These are phyloP conservation scores for Amanita fuliginea DNA, from an alignment of 768 basidiomycete species.

Conservation along the genomic window DNA sequence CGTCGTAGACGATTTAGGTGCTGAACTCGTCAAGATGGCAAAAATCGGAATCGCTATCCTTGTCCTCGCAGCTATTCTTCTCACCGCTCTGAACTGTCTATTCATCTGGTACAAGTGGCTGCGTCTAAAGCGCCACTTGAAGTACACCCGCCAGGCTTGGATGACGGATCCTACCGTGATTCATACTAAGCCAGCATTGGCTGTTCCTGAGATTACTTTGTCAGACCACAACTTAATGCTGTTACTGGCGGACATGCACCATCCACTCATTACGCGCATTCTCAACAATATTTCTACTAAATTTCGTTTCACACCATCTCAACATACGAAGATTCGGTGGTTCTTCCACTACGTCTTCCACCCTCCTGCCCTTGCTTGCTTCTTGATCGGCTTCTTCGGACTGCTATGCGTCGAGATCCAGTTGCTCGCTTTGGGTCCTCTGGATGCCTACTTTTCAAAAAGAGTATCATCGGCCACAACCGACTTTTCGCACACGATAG, in stretches of 20 bases:
- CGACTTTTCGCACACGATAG: constrained; percentile 63
- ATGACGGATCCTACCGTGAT: constrained; percentile 54
- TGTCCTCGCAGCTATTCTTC: constrained; percentile 56
- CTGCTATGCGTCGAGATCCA: constrained; percentile 82
- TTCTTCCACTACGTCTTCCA: constrained; percentile 89
- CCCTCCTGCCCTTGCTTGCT: constrained; percentile 79
- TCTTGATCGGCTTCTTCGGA: constrained; percentile 90
- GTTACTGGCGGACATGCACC: constrained; percentile 54
- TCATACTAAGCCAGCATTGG: constrained; percentile 22
- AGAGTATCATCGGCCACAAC: constrained; percentile 49
- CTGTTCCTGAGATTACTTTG: constrained; percentile 44
- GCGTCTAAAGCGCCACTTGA: constrained; percentile 52
- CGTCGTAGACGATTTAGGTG: constrained; percentile 76
- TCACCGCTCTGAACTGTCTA: constrained; percentile 62
- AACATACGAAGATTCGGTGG: constrained; percentile 72
- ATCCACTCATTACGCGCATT: constrained; percentile 65
- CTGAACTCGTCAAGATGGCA: constrained; percentile 67
- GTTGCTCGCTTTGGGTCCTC: constrained; percentile 63
- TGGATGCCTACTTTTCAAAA: constrained; percentile 57
- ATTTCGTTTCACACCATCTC: constrained; percentile 45
- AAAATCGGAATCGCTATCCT: constrained; percentile 74
- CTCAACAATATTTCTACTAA: constrained; percentile 39
- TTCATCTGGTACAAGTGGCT: constrained; percentile 90
- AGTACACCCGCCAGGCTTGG: constrained; percentile 70
- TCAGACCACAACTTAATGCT: constrained; percentile 72